Evolutionary conservation across 164 flowering plant genomes (phyloP), one percentile per base, ranked within the genome.

Genomic region (Annona squamosa): DNA sequence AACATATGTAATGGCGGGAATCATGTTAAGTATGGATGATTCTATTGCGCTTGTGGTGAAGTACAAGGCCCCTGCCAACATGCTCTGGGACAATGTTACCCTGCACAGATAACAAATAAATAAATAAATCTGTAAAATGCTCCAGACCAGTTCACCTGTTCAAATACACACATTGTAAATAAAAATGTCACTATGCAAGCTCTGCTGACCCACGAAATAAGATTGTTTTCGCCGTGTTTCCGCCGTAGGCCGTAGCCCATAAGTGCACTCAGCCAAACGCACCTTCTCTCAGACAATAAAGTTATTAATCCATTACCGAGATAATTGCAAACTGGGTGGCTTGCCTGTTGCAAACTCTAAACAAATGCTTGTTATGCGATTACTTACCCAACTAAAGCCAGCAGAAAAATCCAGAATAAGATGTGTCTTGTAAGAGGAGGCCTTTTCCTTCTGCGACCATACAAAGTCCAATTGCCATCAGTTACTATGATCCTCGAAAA

Each of bases 21-120:
- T 68, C 72, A 74, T 61, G 72, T 74, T 74, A 18, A 74, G 47
- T 62, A 74, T 63, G n/a, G 77, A 61, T 26, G 77, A 41, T 18
- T 74, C 72, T 68, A 74, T 26, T 45, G 77, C 62, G 72, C 77
- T 74, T 13, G 77, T 56, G 16, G 63, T 74, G 77, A 74, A 74
- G 72, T 74, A 68, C 56, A 74, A 46, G 59, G 71, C 67, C 72
- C 72, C 77, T 18, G 72, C 67, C 12, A 74, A 47, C 61, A 74
- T 67, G 68, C 48, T 74, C 48, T 71, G 73, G 16, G 73, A 48
- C 4, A 71, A 16, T 71, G 73, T 71, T 42, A 71, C 56, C 73
- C 73, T 71, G 19, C 66, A 71, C 6, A 70, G 45, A 44, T 16
- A 52, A 9, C 45, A 43, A 42, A 63, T 61, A 4, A 18, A 59